These are phyloP conservation scores for Citrus medica DNA, from an alignment of 345 rosid genomes.

Conservation along the genomic window DNA sequence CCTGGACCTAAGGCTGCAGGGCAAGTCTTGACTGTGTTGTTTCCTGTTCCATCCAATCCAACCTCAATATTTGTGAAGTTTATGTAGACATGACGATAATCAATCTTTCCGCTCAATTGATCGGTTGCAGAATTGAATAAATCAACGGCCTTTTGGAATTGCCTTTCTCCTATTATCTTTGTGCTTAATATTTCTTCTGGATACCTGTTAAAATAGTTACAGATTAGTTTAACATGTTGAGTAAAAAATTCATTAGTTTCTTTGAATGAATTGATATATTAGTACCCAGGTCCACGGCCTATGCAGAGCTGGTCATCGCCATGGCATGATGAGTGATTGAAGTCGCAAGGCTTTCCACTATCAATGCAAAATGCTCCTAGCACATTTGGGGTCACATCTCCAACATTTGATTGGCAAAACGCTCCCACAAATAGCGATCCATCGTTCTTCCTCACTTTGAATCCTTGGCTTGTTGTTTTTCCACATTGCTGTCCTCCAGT, in stretches of 20 bases:
- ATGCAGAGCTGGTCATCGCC: conserved; percentile 50
- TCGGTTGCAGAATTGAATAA: conserved; percentile 37
- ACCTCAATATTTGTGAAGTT: conserved; percentile 51
- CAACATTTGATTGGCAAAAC: conserved; percentile 60
- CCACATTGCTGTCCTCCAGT: conserved; percentile 45
- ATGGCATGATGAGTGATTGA: conserved; percentile 56
- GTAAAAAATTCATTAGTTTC: neutral
- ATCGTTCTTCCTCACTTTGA: conserved; percentile 50
- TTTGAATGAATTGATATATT: too few species aligned
- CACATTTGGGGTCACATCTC: conserved; percentile 62
- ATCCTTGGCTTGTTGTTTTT: conserved; percentile 41
- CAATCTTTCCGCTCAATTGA: conserved; percentile 38
- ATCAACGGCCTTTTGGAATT: conserved; percentile 38
- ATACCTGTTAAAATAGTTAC: conserved; percentile 29
- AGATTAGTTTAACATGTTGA: neutral
- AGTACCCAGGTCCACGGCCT: conserved; percentile 62
- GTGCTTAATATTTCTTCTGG: conserved; percentile 55
- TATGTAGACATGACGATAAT: conserved; percentile 41
- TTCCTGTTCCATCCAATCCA: conserved; percentile 25
- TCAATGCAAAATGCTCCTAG: conserved; percentile 54
- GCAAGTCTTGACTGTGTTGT: conserved; percentile 35
- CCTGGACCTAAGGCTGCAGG: conserved; percentile 56
- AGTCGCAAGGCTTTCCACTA: conserved; percentile 50
- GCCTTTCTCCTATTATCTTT: conserved; percentile 51
- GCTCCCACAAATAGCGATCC: conserved; percentile 50